phyloP scores from a whole-genome alignment of 441 rosid genomes.

The Jatropha multifida region DNA sequence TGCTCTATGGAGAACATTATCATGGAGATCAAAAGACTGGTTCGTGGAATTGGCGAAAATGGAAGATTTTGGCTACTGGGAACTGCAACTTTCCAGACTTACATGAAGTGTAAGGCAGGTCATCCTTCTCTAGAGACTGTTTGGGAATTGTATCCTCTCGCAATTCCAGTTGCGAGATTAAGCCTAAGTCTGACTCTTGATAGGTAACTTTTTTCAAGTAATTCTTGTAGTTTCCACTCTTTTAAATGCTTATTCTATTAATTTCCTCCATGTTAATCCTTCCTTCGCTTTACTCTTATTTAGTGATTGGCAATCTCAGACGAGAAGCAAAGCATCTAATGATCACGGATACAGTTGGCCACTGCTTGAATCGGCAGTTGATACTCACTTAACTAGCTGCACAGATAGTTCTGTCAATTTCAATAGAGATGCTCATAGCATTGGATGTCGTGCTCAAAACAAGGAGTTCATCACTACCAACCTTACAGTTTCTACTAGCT shows the following conservation, averaged over 20 bases:
- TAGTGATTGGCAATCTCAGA: constrained; percentile 36
- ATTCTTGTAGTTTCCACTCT: not conserved
- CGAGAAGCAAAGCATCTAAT: constrained; percentile 28
- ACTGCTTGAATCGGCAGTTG: constrained; percentile 27
- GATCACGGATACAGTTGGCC: constrained; percentile 34
- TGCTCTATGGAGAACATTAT: constrained; percentile 45
- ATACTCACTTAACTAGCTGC: constrained; percentile 27
- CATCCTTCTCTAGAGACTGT: constrained; percentile 54
- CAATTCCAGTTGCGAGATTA: constrained; percentile 51
- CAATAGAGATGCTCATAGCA: constrained; percentile 35
- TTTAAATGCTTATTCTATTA: not conserved
- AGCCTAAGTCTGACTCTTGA: constrained; percentile 56
- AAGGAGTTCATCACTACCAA: constrained; percentile 21
- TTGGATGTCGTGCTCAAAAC: constrained; percentile 16
- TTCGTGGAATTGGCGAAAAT: constrained; percentile 39
- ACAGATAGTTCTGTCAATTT: constrained; percentile 30
- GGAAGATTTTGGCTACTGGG: constrained; percentile 55
- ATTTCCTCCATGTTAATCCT: not conserved
- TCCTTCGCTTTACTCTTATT: constrained; percentile 12
- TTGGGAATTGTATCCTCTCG: constrained; percentile 63
- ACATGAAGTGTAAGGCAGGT: constrained; percentile 57
- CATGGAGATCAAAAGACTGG: constrained; percentile 55
- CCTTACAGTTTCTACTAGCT: constrained; percentile 24
- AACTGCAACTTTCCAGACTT: constrained; percentile 49
- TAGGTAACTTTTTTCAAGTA: constrained; percentile 34